Conservation (phyloP, 2,329 filamentous ascomycete genomes). For the Diaporthe sp. region DNA sequence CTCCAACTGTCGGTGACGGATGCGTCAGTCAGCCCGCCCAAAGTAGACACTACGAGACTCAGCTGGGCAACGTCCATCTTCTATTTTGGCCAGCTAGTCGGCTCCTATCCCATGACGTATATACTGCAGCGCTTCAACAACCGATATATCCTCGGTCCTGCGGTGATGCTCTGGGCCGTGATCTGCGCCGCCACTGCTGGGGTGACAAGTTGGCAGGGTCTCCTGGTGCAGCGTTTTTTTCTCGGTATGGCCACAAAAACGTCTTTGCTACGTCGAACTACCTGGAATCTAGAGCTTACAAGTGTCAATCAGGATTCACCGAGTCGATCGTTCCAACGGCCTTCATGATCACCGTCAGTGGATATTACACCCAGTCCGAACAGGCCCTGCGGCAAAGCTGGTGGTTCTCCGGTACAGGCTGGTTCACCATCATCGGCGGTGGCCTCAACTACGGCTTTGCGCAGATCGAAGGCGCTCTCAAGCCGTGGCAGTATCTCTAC, state of each 20-base stretch:
- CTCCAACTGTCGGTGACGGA: slow-evolving; percentile 69
- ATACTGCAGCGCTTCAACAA: slow-evolving; percentile 76
- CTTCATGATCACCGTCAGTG: slow-evolving; percentile 74
- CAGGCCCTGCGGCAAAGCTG: slow-evolving; percentile 74
- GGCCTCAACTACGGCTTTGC: slow-evolving; percentile 77
- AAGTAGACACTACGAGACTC: slow-evolving; percentile 72
- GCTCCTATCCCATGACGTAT: slow-evolving; percentile 80
- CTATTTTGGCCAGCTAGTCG: slow-evolving; percentile 84
- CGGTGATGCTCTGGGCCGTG: slow-evolving; percentile 75
- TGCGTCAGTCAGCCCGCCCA: slow-evolving; percentile 48
- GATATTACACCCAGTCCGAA: slow-evolving; percentile 75
- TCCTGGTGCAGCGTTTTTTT: slow-evolving; percentile 77
- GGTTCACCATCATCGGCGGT: slow-evolving; percentile 73
- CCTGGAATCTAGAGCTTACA: not conserved
- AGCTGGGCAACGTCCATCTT: slow-evolving; percentile 84
- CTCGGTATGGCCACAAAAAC: slow-evolving; percentile 49
- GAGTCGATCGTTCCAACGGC: slow-evolving; percentile 75
- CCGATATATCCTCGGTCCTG: slow-evolving; percentile 71
- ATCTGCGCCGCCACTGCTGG: slow-evolving; percentile 78
- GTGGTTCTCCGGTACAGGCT: slow-evolving; percentile 74
- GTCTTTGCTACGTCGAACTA: not conserved
- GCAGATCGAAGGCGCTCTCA: slow-evolving; percentile 66
- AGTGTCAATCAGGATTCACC: slow-evolving; percentile 56
- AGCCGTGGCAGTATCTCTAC: slow-evolving; percentile 79
- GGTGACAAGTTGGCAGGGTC: slow-evolving; percentile 71